Percentiles rank a stretch among this genome's conserved stretches.
Evolutionary conservation across 1,284 basidiomycete species (phyloP).

Genomic region (Afroboletus lepidellus): DNA sequence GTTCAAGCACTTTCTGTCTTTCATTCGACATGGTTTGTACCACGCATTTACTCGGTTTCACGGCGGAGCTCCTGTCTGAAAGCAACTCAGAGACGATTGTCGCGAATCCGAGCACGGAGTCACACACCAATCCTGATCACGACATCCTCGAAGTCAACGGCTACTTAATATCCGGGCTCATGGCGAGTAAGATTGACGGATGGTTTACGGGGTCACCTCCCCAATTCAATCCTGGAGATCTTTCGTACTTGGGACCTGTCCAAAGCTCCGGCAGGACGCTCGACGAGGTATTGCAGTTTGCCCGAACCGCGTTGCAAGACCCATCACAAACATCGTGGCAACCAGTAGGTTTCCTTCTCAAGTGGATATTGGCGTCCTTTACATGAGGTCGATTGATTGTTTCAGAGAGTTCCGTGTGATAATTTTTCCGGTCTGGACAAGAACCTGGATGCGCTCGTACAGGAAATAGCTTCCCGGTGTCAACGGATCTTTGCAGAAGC

Average conservation of each 20-base stretch:
- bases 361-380: conserved; percentile 21
- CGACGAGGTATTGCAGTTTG: conserved; percentile 44
- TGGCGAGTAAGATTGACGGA: conserved; percentile 65
- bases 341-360: conserved; percentile 39
- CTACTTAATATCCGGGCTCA: conserved; percentile 71
- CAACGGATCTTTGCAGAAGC: conserved; percentile 61
- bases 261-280: conserved; percentile 36
- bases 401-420: conserved; percentile 47
- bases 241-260: conserved; percentile 46
- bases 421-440: conserved; percentile 60
- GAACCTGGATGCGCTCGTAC: conserved; percentile 66
- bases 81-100: conserved; percentile 36
- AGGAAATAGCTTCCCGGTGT: conserved; percentile 61
- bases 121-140: conserved; percentile 52
- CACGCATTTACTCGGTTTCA: conserved; percentile 17
- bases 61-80: conserved; percentile 16
- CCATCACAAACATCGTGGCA: conserved; percentile 43
- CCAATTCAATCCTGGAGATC: conserved; percentile 52
- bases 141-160: conserved; percentile 79
- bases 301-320: conserved; percentile 47
- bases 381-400: conserved; percentile 29
- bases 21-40: conserved; percentile 67
- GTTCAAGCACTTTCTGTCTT: conserved; percentile 77
- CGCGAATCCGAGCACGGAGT: conserved; percentile 46
- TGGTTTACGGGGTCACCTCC: conserved; percentile 74